These are phyloP conservation scores for Penicillium hordei DNA, from an alignment of 2,329 filamentous ascomycete genomes.

Conservation along the genomic window DNA sequence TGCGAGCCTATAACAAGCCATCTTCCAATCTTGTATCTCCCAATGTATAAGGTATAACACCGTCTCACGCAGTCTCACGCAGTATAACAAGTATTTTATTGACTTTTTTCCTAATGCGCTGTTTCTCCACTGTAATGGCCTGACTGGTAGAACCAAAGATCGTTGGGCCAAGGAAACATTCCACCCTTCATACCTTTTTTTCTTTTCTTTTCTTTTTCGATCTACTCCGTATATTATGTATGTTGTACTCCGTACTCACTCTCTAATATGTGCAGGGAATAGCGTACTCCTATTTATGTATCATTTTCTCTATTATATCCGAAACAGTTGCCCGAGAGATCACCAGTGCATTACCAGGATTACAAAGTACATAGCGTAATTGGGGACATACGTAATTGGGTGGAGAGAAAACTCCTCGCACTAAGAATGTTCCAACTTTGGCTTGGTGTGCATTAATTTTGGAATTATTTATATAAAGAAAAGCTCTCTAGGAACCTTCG, in stretches of 20 bases:
- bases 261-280: neutral
- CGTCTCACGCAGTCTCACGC: too few relatives aligned
- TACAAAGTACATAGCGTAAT: neutral
- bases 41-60: neutral
- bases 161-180: constrained; percentile 2
- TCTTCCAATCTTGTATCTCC: neutral
- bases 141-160: neutral
- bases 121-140: neutral
- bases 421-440: neutral
- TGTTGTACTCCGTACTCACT: too few relatives aligned
- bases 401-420: neutral
- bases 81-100: neutral
- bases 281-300: neutral
- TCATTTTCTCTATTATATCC: neutral
- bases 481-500: neutral
- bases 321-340: neutral
- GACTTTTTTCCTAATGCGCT: constrained; percentile 4
- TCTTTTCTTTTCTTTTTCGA: neutral
- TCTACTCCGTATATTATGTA: neutral
- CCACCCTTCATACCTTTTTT: constrained; percentile 7
- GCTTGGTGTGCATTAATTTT: neutral
- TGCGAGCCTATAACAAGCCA: neutral
- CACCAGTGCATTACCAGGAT: neutral
- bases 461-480: neutral
- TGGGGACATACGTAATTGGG: constrained; percentile 6